These are phyloP conservation scores for Clohesyomyces aquaticus DNA, from an alignment of 495 filamentous ascomycete genomes.

Conservation along the genomic window DNA sequence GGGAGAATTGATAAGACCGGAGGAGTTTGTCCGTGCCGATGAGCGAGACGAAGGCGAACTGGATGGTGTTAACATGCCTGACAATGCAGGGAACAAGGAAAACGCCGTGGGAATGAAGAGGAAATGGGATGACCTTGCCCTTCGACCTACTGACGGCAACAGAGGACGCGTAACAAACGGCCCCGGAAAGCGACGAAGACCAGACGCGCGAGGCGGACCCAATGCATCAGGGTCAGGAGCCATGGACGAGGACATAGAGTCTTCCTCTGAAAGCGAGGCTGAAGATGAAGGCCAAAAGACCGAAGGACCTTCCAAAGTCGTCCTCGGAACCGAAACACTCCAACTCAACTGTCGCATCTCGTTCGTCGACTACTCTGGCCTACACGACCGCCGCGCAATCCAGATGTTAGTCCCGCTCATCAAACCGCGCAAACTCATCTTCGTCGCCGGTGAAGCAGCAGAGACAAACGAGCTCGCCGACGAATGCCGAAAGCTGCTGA, in stretches of 20 bases:
- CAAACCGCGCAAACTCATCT: constrained; percentile 87
- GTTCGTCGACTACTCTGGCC: constrained; percentile 87
- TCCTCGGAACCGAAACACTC: constrained; percentile 62
- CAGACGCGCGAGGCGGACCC: constrained; percentile 28
- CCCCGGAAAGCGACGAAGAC: constrained; percentile 35
- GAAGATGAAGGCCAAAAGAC: constrained; percentile 58
- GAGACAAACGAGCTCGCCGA: constrained; percentile 77
- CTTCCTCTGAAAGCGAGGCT: constrained; percentile 50
- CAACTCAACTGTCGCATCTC: constrained; percentile 73
- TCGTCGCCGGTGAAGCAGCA: constrained; percentile 75
- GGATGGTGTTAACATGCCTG: constrained; percentile 56
- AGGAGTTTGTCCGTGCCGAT: constrained; percentile 92
- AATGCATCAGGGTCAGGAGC: not conserved
- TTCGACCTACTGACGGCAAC: constrained; percentile 24
- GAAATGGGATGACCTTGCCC: constrained; percentile 78
- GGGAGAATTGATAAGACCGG: constrained; percentile 88
- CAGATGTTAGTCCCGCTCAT: constrained; percentile 95
- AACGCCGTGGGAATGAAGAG: constrained; percentile 87
- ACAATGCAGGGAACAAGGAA: constrained; percentile 53
- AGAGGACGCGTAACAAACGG: too few species aligned
- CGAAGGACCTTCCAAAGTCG: constrained; percentile 73
- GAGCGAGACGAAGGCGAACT: constrained; percentile 83
- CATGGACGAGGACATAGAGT: constrained; percentile 38
- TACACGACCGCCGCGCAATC: constrained; percentile 90
- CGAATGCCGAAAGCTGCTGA: constrained; percentile 78